Conservation (phyloP, 2,329 filamentous ascomycete species). For the Hypoxylon sp. region DNA sequence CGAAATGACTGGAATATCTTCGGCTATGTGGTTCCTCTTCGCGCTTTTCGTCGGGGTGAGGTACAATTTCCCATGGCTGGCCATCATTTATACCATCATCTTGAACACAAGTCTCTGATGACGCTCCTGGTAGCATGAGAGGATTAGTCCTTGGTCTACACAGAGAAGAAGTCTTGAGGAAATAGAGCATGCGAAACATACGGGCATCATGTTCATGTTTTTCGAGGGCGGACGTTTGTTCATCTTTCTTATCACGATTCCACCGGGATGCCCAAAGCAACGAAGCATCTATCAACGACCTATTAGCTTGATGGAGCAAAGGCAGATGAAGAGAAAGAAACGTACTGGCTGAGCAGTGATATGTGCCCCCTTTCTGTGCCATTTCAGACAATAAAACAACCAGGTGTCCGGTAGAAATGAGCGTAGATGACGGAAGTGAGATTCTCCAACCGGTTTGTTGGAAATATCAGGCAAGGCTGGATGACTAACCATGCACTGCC, state of each 20-base stretch:
- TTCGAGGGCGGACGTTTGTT: neutral
- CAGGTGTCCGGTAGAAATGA: no score
- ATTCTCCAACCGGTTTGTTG: no score
- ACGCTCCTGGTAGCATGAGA: neutral
- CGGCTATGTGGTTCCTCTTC: neutral
- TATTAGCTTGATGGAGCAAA: neutral
- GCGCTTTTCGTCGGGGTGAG: neutral
- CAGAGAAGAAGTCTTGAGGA: no score
- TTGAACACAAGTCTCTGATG: neutral
- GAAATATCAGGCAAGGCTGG: no score
- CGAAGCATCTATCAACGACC: neutral
- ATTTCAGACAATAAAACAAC: neutral
- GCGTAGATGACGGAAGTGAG: no score
- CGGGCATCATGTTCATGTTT: neutral
- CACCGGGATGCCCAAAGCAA: no score
- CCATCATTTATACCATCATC: neutral
- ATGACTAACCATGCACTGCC: no score
- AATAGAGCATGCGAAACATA: neutral
- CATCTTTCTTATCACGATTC: neutral
- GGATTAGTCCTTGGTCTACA: neutral
- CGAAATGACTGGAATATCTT: neutral
- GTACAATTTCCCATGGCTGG: neutral
- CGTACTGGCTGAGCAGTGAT: neutral
- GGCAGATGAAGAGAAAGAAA: neutral
- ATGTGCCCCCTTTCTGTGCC: neutral